A percentile compares a stretch with the other conserved stretches of the same genome.
These are phyloP conservation scores for Raffaelea ambrosiae DNA, from an alignment of 2,329 filamentous ascomycete genomes.

Conservation along the genomic window DNA sequence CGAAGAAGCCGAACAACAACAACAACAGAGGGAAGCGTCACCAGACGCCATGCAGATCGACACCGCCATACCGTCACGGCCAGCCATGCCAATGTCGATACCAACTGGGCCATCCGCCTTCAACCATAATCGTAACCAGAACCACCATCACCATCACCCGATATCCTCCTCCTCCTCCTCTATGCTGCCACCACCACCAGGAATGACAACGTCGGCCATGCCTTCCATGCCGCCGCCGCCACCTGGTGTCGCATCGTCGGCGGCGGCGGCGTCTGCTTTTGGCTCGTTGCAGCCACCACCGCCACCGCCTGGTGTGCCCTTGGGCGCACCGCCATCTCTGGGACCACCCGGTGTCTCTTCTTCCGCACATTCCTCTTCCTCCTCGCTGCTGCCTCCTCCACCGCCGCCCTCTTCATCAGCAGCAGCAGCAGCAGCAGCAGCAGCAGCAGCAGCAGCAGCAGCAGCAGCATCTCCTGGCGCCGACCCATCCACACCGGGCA, in stretches of 20 bases:
- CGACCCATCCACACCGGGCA: no score
- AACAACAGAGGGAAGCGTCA: neutral
- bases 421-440: no score
- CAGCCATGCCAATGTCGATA: no score
- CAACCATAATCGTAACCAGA: no score
- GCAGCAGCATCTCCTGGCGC: neutral
- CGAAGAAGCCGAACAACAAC: constrained; percentile 3
- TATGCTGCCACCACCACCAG: neutral
- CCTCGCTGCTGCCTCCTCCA: neutral
- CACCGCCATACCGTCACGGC: neutral
- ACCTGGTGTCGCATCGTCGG: constrained; percentile 2
- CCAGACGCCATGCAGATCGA: constrained; percentile 12
- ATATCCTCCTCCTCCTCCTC: no score
- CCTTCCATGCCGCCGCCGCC: neutral
- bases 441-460: no score
- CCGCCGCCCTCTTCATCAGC: neutral
- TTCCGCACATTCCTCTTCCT: neutral
- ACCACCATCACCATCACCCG: no score
- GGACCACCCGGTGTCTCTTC: constrained; percentile 2
- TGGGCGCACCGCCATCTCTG: neutral
- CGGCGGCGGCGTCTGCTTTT: no score
- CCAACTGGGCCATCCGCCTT: no score
- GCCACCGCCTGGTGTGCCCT: neutral
- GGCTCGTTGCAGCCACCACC: neutral
- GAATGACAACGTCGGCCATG: neutral